A percentile compares a stretch with the other conserved stretches of the same genome.
These are phyloP conservation scores for Penicillium lagena DNA, from an alignment of 495 filamentous ascomycete species.

Conservation along the genomic window DNA sequence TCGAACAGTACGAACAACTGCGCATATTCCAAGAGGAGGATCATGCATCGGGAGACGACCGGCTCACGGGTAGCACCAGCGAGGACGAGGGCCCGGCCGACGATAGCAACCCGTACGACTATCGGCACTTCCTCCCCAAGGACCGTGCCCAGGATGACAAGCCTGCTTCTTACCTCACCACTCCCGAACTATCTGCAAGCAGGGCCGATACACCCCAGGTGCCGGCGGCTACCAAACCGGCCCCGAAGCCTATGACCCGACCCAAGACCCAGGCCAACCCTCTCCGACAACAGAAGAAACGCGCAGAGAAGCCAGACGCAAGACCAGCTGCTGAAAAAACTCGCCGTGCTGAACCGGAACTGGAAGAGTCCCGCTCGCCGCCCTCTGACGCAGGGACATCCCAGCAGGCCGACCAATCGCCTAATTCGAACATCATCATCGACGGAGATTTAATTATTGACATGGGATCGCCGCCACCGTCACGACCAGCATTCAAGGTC, in stretches of 20 bases:
- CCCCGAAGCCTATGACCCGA: conserved; percentile 21
- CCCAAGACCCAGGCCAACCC: conserved; percentile 31
- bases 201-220: conserved; percentile 28
- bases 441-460: conserved; percentile 45
- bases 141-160: conserved; percentile 28
- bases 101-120: conserved; percentile 52
- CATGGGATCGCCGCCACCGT: conserved; percentile 41
- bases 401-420: conserved; percentile 29
- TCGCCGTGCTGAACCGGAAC: conserved; percentile 2
- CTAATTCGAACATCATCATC: conserved; percentile 39
- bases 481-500: conserved; percentile 28
- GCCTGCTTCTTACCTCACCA: conserved; percentile 26
- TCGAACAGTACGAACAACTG: conserved; percentile 41
- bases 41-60: conserved; percentile 33
- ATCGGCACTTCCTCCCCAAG: conserved; percentile 49
- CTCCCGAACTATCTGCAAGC: conserved; percentile 33
- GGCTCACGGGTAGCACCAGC: conserved; percentile 27
- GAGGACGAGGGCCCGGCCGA: conserved; percentile 43
- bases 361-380: conserved; percentile 16
- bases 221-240: conserved; percentile 16
- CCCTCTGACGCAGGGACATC: conserved; percentile 32
- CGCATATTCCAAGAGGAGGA: conserved; percentile 36
- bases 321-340: neutral
- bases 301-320: conserved; percentile 12
- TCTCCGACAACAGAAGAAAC: conserved; percentile 27